These are phyloP conservation scores for Fusarium chlamydosporum DNA, from an alignment of 2,329 filamentous ascomycete genomes.

Conservation along the genomic window DNA sequence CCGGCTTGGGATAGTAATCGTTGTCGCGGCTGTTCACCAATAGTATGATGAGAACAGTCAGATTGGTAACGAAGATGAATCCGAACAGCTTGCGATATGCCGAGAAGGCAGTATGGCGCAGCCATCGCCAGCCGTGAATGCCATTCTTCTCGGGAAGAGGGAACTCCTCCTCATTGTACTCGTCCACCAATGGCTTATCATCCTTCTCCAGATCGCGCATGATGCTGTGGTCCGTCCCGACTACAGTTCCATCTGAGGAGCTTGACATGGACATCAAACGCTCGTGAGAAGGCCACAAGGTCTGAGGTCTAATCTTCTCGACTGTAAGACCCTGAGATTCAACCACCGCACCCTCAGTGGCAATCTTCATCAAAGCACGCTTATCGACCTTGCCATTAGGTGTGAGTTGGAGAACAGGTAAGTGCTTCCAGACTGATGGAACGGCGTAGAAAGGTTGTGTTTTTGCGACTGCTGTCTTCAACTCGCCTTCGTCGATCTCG, in stretches of 20 bases:
- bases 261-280: conserved; percentile 13
- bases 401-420: conserved; percentile 30
- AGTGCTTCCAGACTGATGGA: conserved; percentile 29
- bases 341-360: not conserved
- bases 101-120: conserved; percentile 32
- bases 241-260: conserved; percentile 7
- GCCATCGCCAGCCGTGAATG: conserved; percentile 38
- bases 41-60: conserved; percentile 26
- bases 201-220: conserved; percentile 29
- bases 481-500: conserved; percentile 22
- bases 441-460: conserved; percentile 37
- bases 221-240: not conserved
- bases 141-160: conserved; percentile 32
- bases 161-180: conserved; percentile 18
- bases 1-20: conserved; percentile 26
- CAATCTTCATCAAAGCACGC: conserved; percentile 17
- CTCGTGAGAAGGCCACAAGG: conserved; percentile 17
- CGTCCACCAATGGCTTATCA: conserved; percentile 15
- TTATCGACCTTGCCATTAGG: conserved; percentile 40
- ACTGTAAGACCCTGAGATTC: not conserved
- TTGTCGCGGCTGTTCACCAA: conserved; percentile 18
- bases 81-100: conserved; percentile 41
- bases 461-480: conserved; percentile 15
- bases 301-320: conserved; percentile 14
- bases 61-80: conserved; percentile 31